Conservation (phyloP, 805 yeast species). For the Danielia oregonensis region DNA sequence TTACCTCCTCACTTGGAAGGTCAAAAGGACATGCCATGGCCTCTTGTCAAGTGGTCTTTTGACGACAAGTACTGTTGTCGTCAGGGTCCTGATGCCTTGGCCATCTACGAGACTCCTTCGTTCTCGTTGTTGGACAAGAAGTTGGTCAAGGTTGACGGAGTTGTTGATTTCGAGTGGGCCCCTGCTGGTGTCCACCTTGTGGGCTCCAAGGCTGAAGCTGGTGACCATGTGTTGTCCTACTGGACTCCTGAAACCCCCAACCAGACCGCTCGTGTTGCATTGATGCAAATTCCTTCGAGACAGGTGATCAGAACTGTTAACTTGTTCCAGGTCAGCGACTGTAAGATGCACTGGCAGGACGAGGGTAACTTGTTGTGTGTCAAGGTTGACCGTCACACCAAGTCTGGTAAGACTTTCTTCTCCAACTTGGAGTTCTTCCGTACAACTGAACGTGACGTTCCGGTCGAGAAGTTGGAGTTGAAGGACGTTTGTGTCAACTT, state of each 20-base stretch:
- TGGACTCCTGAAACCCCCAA: constrained; percentile 96
- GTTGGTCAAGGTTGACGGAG: constrained; percentile 74
- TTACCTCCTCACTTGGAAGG: constrained; percentile 69
- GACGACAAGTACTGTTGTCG: constrained; percentile 94
- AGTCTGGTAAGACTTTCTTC: constrained; percentile 87
- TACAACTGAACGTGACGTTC: constrained; percentile 81
- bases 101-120: constrained; percentile 76
- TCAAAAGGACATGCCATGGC: constrained; percentile 83
- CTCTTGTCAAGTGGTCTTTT: constrained; percentile 91
- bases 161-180: constrained; percentile 91
- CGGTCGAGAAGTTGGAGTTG: constrained; percentile 91
- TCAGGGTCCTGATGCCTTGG: constrained; percentile 87
- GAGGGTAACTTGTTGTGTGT: constrained; percentile 82
- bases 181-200: constrained; percentile 78
- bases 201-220: constrained; percentile 48
- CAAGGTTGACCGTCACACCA: constrained; percentile 95
- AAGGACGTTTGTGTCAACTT: constrained; percentile 84
- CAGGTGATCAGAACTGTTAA: constrained; percentile 85
- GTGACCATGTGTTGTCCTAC: constrained; percentile 72
- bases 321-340: constrained; percentile 89
- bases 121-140: constrained; percentile 86
- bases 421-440: constrained; percentile 91
- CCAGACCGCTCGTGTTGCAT: constrained; percentile 91
- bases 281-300: constrained; percentile 83
- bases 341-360: constrained; percentile 91